These are phyloP conservation scores for Schizothecium vesticola DNA, from an alignment of 495 filamentous ascomycete species.

Conservation along the genomic window DNA sequence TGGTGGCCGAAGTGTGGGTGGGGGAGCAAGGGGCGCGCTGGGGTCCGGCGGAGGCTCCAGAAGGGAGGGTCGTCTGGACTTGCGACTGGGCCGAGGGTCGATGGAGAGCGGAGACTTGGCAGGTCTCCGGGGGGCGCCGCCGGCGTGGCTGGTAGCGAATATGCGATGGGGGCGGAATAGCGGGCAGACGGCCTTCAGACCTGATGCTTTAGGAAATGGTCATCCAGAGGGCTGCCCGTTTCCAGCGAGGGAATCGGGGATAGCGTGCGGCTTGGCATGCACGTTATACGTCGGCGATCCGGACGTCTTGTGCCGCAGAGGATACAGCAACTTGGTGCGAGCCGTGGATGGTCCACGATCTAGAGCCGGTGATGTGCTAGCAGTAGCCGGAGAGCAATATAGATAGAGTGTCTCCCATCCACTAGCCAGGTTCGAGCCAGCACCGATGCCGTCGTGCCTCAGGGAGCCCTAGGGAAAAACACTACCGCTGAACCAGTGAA, in stretches of 20 bases:
- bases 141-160: constrained; percentile 3
- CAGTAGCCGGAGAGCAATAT: neutral
- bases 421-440: constrained; percentile 3
- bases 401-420: constrained; percentile 7
- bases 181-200: neutral
- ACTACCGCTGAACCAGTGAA: neutral
- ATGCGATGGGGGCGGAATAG: constrained; percentile 6
- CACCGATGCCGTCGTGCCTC: neutral
- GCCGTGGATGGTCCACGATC: neutral
- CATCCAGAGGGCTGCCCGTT: neutral
- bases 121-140: constrained; percentile 3
- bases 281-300: constrained; percentile 2
- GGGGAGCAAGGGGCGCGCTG: constrained; percentile 1
- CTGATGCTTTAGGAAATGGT: neutral
- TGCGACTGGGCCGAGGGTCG: constrained; percentile 1
- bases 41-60: neutral
- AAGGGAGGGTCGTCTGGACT: constrained; percentile 8
- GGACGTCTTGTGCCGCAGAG: constrained; percentile 1
- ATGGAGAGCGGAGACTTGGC: constrained; percentile 1
- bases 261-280: constrained; percentile 11
- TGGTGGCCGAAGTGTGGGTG: neutral
- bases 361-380: neutral
- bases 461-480: neutral
- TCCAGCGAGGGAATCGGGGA: constrained; percentile 1
- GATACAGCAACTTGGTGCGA: neutral